phyloP scores from a whole-genome alignment of 768 basidiomycete species.

The Psilocybe cubensis region DNA sequence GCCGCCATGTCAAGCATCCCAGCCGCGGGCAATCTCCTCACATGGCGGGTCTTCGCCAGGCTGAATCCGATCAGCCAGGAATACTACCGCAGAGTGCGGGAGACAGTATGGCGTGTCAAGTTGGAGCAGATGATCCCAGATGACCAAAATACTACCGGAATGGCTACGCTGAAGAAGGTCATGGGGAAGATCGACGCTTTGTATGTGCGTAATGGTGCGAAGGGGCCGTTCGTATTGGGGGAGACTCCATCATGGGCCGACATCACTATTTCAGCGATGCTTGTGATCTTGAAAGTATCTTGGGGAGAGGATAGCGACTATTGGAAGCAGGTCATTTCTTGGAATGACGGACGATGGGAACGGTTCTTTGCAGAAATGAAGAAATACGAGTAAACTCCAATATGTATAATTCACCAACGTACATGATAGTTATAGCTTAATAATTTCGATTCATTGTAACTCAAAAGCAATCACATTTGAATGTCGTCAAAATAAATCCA shows the following conservation, averaged over 20 bases:
- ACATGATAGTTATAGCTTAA: background rate
- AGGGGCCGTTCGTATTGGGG: slow-evolving; percentile 31
- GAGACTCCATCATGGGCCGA: slow-evolving; percentile 35
- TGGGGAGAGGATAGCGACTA: slow-evolving; percentile 34
- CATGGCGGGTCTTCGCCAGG: background rate
- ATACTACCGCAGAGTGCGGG: background rate
- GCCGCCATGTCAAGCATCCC: background rate
- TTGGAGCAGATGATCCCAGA: background rate
- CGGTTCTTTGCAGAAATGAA: slow-evolving; percentile 23
- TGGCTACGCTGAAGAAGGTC: slow-evolving; percentile 19
- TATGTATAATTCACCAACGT: background rate
- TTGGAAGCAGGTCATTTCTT: slow-evolving; percentile 34
- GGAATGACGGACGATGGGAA: slow-evolving; percentile 35
- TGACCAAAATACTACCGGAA: slow-evolving; percentile 5
- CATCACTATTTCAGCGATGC: slow-evolving; percentile 27
- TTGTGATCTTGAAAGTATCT: slow-evolving; percentile 29
- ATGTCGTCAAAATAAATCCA: background rate
- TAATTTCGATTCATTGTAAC: background rate
- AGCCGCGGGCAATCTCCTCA: background rate
- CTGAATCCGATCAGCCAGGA: background rate
- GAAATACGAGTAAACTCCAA: slow-evolving; percentile 18
- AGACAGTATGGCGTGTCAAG: background rate
- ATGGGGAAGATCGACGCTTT: slow-evolving; percentile 17
- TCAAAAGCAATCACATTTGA: background rate
- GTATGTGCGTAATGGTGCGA: slow-evolving; percentile 16